These are phyloP conservation scores for Dipodascus albidus DNA, from an alignment of 805 yeast species.

Conservation along the genomic window DNA sequence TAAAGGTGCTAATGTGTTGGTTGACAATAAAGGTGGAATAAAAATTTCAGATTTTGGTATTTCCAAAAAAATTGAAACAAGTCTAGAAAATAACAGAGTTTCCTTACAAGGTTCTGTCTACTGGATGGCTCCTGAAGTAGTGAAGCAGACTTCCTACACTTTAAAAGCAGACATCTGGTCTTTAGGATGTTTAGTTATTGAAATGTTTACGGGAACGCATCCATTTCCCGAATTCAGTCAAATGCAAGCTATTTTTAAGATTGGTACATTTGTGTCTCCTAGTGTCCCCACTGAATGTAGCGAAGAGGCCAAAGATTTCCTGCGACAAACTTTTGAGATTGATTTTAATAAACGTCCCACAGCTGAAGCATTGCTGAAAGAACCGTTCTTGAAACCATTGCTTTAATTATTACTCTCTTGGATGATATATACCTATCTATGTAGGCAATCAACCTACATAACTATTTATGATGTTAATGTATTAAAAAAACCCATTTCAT, in stretches of 20 bases:
- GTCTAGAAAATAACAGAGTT: constrained; percentile 45
- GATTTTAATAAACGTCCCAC: constrained; percentile 66
- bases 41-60: constrained; percentile 85
- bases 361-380: constrained; percentile 57
- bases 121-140: constrained; percentile 99
- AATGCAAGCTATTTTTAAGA: constrained; percentile 93
- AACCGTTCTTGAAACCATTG: constrained; percentile 34
- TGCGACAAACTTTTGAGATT: constrained; percentile 55
- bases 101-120: constrained; percentile 90
- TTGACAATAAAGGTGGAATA: constrained; percentile 69
- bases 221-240: constrained; percentile 93
- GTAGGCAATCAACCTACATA: background rate
- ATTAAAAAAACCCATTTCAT: background rate
- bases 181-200: constrained; percentile 85
- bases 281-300: constrained; percentile 59
- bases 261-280: constrained; percentile 75
- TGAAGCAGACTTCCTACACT: constrained; percentile 83
- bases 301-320: constrained; percentile 53
- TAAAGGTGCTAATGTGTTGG: constrained; percentile 78
- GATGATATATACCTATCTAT: too few relatives aligned
- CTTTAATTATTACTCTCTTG: background rate
- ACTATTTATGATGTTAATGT: background rate
- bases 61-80: constrained; percentile 54
- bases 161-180: constrained; percentile 96
- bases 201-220: constrained; percentile 92